These are phyloP conservation scores for Kodamaea fukazawae DNA, from an alignment of 805 yeast species.

Conservation along the genomic window DNA sequence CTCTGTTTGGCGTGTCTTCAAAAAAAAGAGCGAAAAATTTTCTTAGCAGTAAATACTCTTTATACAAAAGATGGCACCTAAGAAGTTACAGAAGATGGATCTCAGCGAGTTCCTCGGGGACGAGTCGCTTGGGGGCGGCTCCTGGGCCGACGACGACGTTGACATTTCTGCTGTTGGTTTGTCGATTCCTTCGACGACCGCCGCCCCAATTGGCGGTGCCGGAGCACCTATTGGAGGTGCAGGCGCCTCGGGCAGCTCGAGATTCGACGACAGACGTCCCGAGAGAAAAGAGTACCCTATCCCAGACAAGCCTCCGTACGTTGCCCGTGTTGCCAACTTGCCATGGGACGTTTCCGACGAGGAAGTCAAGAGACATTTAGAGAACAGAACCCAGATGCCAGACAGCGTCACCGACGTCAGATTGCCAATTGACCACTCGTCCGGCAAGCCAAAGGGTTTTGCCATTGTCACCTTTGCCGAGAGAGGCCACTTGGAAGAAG, in stretches of 20 bases:
- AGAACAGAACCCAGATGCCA: slow-evolving; percentile 50
- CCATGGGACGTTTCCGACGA: slow-evolving; percentile 78
- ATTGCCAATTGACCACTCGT: slow-evolving; percentile 65
- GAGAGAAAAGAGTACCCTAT: slow-evolving; percentile 74
- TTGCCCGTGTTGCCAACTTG: slow-evolving; percentile 84
- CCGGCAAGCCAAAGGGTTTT: slow-evolving; percentile 61
- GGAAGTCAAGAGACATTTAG: slow-evolving; percentile 58
- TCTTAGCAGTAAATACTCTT: slow-evolving; percentile 1
- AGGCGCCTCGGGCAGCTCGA: slow-evolving; percentile 15
- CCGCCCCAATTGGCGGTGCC: slow-evolving; percentile 16
- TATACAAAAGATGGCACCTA: slow-evolving; percentile 27
- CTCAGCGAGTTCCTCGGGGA: slow-evolving; percentile 81
- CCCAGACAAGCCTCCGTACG: slow-evolving; percentile 89
- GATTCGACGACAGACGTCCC: slow-evolving; percentile 31
- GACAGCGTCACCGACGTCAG: slow-evolving; percentile 59
- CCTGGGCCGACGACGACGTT: slow-evolving; percentile 85
- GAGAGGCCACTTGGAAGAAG: slow-evolving; percentile 49
- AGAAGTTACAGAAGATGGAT: slow-evolving; percentile 76
- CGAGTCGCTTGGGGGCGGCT: slow-evolving; percentile 65
- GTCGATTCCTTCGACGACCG: slow-evolving; percentile 32
- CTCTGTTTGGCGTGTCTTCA: neutral
- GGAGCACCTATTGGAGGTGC: slow-evolving; percentile 18
- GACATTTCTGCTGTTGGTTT: slow-evolving; percentile 65
- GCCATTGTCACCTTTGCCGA: slow-evolving; percentile 52
- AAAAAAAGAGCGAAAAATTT: slow-evolving; percentile 4